Evolutionary conservation across 1,139 yeast genomes (phyloP), one percentile per base, ranked within the genome.

Genomic region (Diutina rugosa): DNA sequence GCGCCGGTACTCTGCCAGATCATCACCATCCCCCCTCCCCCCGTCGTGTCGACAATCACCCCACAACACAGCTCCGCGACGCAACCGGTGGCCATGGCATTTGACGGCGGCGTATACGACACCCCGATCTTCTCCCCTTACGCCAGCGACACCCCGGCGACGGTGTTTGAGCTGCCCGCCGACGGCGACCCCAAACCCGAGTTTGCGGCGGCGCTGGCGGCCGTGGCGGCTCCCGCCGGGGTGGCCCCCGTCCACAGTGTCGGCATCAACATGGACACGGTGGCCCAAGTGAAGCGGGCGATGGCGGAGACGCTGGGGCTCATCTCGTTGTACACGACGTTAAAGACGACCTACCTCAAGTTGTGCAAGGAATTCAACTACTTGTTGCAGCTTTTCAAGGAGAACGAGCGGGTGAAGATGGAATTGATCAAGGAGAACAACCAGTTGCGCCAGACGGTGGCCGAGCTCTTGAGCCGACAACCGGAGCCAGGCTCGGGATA

Each of bases 341-440:
- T 72, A 56, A 70, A 70, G 56, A 64, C 69, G 2, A 71, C 76
- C 9, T 72, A 72, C 59, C 61, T 72, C 58, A 71, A 72, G 59
- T 64, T 72, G 56, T 72, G 76, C 59, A 71, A 69, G 56, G 76
- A 72, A 57, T 71, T 71, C 64, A 72, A 72, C 59, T 71, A 68
- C 58, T 61, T 72, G 46, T 63, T 72, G 57, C 63, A 64, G 53
- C 70, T 87, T 56, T 81, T 83, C 57, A 86, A 84, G 63, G 85
- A 82, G 56, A 76, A 84, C 61, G 83, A 86, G 57, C 80, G 80
- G 55, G 68, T 84, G 46, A 81, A 80, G 55, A 77, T 84, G 61
- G 87, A 68, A 57, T 62, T 72, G 57, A 71, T 71, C 56, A 67
- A 71, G 57, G 75, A 85, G 59, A 70, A 82, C 56, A 90, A 87